Evolutionary conservation across 2,329 filamentous ascomycete species (phyloP).

Genomic region (Neocatenulostroma microsporum): DNA sequence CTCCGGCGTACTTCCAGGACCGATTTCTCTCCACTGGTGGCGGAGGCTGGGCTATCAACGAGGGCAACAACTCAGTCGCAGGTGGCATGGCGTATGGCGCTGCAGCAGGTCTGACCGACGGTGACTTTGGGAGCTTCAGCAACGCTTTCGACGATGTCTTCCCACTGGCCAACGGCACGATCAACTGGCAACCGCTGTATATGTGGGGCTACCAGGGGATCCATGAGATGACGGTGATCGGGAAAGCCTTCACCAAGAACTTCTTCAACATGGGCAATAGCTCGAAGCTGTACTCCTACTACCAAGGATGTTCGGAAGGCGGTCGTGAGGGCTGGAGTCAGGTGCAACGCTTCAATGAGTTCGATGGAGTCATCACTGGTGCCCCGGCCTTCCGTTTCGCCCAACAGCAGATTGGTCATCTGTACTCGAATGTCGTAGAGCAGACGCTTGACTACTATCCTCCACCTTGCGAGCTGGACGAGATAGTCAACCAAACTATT

Average conservation of each 20-base stretch:
- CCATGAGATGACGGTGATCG: slow-evolving; percentile 45
- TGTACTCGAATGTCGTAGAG: slow-evolving; percentile 36
- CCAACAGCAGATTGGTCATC: slow-evolving; percentile 42
- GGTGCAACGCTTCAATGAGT: slow-evolving; percentile 45
- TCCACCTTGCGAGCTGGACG: slow-evolving; percentile 40
- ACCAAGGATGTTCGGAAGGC: slow-evolving; percentile 49
- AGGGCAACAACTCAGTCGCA: slow-evolving; percentile 27
- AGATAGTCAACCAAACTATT: slow-evolving; percentile 50
- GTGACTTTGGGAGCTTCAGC: slow-evolving; percentile 44
- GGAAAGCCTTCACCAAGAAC: slow-evolving; percentile 41
- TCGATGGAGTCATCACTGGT: slow-evolving; percentile 41
- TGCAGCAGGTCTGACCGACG: slow-evolving; percentile 43
- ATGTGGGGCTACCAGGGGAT: slow-evolving; percentile 47
- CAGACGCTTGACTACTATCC: slow-evolving; percentile 35
- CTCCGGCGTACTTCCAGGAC: slow-evolving; percentile 38
- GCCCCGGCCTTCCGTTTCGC: slow-evolving; percentile 42
- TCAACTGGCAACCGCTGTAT: slow-evolving; percentile 45
- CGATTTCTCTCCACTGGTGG: slow-evolving; percentile 42
- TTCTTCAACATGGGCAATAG: too few relatives aligned
- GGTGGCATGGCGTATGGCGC: slow-evolving; percentile 41
- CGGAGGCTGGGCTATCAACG: slow-evolving; percentile 41
- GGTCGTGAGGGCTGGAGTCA: slow-evolving; percentile 45
- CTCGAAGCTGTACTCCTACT: too few relatives aligned
- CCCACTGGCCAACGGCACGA: slow-evolving; percentile 37
- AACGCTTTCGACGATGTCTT: slow-evolving; percentile 27